These are phyloP conservation scores for Rhodotorula taiwanensis DNA, from an alignment of 768 basidiomycete species.

Conservation along the genomic window DNA sequence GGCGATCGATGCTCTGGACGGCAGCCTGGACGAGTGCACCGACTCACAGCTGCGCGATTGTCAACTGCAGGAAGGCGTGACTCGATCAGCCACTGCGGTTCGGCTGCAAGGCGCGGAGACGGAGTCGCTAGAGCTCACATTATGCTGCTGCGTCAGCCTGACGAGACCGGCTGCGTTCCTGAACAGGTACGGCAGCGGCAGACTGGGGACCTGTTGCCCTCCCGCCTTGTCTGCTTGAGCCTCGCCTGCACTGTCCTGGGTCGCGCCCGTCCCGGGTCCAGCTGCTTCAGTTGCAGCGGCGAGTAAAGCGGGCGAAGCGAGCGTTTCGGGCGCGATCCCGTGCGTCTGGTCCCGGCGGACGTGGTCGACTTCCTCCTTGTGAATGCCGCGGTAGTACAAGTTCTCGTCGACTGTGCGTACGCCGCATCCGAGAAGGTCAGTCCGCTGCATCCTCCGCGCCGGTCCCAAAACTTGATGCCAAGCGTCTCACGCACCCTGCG, in stretches of 20 bases:
- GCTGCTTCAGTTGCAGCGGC: background rate
- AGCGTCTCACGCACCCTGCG: conserved; percentile 56
- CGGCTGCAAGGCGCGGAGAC: conserved; percentile 17
- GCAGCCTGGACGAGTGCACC: background rate
- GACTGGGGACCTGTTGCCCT: too few relatives aligned
- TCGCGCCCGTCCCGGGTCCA: background rate
- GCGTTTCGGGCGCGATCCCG: conserved; percentile 19
- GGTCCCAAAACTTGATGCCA: background rate
- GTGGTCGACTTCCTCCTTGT: conserved; percentile 70
- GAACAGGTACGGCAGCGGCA: conserved; percentile 40
- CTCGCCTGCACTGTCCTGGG: too few relatives aligned
- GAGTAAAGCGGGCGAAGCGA: background rate
- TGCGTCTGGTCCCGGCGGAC: conserved; percentile 53
- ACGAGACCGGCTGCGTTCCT: conserved; percentile 41
- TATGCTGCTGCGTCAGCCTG: conserved; percentile 40
- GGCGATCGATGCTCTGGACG: too few relatives aligned
- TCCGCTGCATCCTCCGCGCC: too few relatives aligned
- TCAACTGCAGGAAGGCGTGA: conserved; percentile 55
- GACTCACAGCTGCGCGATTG: conserved; percentile 65
- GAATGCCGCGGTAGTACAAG: conserved; percentile 84
- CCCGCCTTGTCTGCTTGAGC: too few relatives aligned
- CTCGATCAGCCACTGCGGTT: background rate
- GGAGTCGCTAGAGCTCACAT: conserved; percentile 34
- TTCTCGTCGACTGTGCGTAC: conserved; percentile 56
- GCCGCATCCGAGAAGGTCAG: background rate